Conservation (phyloP, 257 asterid species). For the Solanum piurae region DNA sequence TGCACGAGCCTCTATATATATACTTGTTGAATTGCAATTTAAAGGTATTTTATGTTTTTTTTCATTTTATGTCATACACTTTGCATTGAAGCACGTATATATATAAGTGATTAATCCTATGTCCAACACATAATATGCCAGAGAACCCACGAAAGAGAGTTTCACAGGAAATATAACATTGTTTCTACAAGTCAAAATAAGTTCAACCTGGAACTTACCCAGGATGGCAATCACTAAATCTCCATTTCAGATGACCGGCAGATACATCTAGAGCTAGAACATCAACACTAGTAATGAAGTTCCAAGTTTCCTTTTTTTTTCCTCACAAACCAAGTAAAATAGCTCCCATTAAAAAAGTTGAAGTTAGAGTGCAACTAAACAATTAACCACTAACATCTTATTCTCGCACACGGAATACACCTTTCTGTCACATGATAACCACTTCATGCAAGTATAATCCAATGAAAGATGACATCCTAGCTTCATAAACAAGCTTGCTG, state of each 20-base stretch:
- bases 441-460: conserved; percentile 90
- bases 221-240: conserved; percentile 67
- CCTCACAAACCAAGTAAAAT: conserved; percentile 17
- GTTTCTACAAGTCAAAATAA: too few species aligned
- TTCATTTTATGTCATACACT: too few species aligned
- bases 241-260: conserved; percentile 89
- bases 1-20: too few species aligned
- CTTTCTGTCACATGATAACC: conserved; percentile 68
- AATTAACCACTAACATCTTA: neutral
- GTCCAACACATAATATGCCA: too few species aligned
- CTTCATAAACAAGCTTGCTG: conserved; percentile 27
- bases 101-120: too few species aligned
- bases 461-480: conserved; percentile 73
- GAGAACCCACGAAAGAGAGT: too few species aligned
- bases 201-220: conserved; percentile 40
- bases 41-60: too few species aligned
- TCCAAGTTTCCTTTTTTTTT: conserved; percentile 75
- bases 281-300: conserved; percentile 66
- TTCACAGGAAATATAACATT: too few species aligned
- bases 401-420: conserved; percentile 15
- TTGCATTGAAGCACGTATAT: too few species aligned
- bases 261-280: conserved; percentile 74
- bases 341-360: neutral
- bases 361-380: neutral
- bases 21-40: too few species aligned